These are phyloP conservation scores for Penicillium sp. DNA, from an alignment of 2,329 filamentous ascomycete species.

Conservation along the genomic window DNA sequence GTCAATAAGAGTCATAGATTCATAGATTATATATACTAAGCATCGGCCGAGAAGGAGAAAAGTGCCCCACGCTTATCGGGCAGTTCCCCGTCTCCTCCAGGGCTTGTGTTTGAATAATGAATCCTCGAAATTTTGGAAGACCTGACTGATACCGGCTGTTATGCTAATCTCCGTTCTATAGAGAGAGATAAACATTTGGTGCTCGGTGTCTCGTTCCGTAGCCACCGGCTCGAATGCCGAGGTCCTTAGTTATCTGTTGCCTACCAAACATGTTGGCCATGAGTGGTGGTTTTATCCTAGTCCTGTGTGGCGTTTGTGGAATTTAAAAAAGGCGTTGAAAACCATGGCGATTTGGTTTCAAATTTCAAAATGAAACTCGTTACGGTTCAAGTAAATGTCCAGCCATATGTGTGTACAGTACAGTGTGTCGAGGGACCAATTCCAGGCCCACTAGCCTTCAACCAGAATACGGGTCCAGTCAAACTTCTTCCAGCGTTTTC, in stretches of 20 bases:
- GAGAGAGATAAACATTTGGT: too few relatives aligned
- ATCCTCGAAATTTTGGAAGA: not conserved
- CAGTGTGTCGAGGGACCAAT: not conserved
- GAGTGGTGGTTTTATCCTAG: not conserved
- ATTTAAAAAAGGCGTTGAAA: too few relatives aligned
- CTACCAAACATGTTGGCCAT: not conserved
- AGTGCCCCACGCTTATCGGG: slow-evolving; percentile 15
- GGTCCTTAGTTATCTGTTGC: not conserved
- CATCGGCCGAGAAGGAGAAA: slow-evolving; percentile 18
- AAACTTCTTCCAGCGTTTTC: slow-evolving; percentile 84
- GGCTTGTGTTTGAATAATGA: not conserved
- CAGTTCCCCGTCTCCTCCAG: slow-evolving; percentile 13
- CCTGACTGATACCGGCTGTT: not conserved
- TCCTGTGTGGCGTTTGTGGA: not conserved
- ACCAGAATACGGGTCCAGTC: slow-evolving; percentile 75
- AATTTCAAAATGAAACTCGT: not conserved
- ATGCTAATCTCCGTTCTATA: not conserved
- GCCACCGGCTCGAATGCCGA: not conserved
- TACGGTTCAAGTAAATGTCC: not conserved
- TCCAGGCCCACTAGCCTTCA: slow-evolving; percentile 40
- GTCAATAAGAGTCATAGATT: slow-evolving; percentile 9
- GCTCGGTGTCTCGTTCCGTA: not conserved
- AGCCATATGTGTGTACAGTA: not conserved
- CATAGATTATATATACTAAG: slow-evolving; percentile 5
- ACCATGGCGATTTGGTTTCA: not conserved